A percentile compares a stretch with the other conserved stretches of the same genome.
These are phyloP conservation scores for Sarcodon sp. DNA, from an alignment of 768 basidiomycete species.

Conservation along the genomic window DNA sequence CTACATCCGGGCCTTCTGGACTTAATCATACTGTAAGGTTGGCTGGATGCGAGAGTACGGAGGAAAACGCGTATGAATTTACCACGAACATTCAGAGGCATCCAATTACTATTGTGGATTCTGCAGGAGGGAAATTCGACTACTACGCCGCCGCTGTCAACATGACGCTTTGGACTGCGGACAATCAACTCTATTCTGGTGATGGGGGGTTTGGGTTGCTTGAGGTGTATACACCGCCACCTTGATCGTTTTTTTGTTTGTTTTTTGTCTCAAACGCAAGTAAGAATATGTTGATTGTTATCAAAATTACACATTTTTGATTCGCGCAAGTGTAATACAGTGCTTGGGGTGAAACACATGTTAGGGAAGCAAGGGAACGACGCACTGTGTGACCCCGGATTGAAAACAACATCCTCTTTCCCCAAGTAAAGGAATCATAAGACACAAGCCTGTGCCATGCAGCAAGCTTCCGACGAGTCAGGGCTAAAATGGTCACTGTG, in stretches of 20 bases:
- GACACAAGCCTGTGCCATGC: too few relatives aligned
- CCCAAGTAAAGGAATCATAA: too few relatives aligned
- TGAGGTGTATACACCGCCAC: neutral
- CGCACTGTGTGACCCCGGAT: too few relatives aligned
- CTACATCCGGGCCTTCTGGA: neutral
- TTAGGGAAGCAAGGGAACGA: too few relatives aligned
- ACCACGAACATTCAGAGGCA: neutral
- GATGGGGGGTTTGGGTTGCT: neutral
- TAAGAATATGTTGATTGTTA: too few relatives aligned
- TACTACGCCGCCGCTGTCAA: neutral
- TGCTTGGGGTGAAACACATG: too few relatives aligned
- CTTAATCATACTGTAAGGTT: neutral
- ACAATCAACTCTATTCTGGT: neutral
- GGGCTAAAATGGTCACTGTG: too few relatives aligned
- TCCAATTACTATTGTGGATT: neutral
- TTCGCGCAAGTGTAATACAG: too few relatives aligned
- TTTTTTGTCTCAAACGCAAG: too few relatives aligned
- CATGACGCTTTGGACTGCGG: neutral
- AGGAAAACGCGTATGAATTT: neutral
- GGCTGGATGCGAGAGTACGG: neutral
- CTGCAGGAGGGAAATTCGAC: neutral
- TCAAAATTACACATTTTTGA: too few relatives aligned
- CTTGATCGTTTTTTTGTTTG: constrained; percentile 15
- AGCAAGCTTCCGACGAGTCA: too few relatives aligned
- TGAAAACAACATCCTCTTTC: too few relatives aligned